These are phyloP conservation scores for Capsella bursapastoris DNA, from an alignment of 345 rosid species.

Conservation along the genomic window DNA sequence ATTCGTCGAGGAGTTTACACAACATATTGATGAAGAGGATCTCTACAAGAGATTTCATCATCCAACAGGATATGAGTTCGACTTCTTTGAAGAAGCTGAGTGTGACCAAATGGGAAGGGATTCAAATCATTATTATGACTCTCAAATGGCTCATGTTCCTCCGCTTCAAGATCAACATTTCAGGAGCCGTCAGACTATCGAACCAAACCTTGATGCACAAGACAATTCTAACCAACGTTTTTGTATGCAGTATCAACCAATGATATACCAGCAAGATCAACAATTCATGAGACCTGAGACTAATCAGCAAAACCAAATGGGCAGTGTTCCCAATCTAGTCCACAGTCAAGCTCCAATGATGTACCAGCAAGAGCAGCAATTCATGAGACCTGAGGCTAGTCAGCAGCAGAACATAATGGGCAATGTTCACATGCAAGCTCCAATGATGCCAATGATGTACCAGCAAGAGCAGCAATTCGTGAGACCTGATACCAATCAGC, in stretches of 20 bases:
- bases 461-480: too few species aligned
- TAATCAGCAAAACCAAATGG: too few species aligned
- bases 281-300: too few species aligned
- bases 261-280: background rate
- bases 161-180: too few species aligned
- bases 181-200: background rate
- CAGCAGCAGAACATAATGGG: background rate
- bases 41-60: background rate
- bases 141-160: too few species aligned
- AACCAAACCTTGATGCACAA: background rate
- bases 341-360: background rate
- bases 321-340: too few species aligned
- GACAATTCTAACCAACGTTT: background rate
- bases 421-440: background rate
- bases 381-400: background rate
- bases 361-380: background rate
- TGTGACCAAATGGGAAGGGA: background rate
- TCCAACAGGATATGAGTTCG: background rate
- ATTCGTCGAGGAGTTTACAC: background rate
- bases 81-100: background rate
- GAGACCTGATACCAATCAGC: too few species aligned
- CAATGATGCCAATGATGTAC: too few species aligned
- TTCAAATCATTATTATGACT: background rate
- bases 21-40: background rate
- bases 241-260: background rate